Percentiles rank a stretch among this genome's conserved stretches.
These are phyloP conservation scores for Russula foetens DNA, from an alignment of 768 basidiomycete species.

Conservation along the genomic window DNA sequence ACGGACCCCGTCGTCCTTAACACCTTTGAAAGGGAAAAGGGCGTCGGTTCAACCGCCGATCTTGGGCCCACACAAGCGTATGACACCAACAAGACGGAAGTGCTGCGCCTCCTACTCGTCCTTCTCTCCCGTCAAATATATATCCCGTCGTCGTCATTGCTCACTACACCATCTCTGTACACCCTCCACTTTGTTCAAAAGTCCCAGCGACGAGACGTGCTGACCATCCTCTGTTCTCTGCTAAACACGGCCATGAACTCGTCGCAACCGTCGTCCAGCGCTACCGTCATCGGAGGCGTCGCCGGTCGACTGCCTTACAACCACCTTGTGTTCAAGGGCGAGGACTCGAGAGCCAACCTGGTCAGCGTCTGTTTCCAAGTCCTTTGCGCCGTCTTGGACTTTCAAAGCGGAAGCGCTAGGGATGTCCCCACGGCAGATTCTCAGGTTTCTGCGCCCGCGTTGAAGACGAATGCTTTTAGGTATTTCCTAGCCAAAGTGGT, in stretches of 20 bases:
- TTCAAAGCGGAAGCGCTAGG: conserved; percentile 67
- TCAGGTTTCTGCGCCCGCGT: conserved; percentile 41
- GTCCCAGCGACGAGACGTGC: conserved; percentile 70
- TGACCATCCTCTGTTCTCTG: conserved; percentile 88
- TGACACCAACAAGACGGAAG: conserved; percentile 81
- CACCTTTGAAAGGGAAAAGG: conserved; percentile 68
- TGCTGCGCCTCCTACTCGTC: conserved; percentile 81
- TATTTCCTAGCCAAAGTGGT: conserved; percentile 75
- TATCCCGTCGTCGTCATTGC: conserved; percentile 57
- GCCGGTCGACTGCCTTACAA: conserved; percentile 82
- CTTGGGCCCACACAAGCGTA: conserved; percentile 52
- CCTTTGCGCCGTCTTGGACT: conserved; percentile 68
- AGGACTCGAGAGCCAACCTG: conserved; percentile 65
- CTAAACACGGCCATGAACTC: conserved; percentile 86
- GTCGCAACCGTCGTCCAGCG: conserved; percentile 35
- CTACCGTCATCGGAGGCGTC: conserved; percentile 54
- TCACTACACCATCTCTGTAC: conserved; percentile 67
- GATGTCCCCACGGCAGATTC: conserved; percentile 44
- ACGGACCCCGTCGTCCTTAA: background rate
- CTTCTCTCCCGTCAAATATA: conserved; percentile 90
- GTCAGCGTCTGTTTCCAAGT: conserved; percentile 72
- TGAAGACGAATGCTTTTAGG: conserved; percentile 79
- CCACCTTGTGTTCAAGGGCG: conserved; percentile 85
- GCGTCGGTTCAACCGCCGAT: conserved; percentile 81
- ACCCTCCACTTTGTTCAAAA: conserved; percentile 72